These are phyloP conservation scores for Arxiozyma bovina DNA, from an alignment of 1,139 yeast species.

Conservation along the genomic window DNA sequence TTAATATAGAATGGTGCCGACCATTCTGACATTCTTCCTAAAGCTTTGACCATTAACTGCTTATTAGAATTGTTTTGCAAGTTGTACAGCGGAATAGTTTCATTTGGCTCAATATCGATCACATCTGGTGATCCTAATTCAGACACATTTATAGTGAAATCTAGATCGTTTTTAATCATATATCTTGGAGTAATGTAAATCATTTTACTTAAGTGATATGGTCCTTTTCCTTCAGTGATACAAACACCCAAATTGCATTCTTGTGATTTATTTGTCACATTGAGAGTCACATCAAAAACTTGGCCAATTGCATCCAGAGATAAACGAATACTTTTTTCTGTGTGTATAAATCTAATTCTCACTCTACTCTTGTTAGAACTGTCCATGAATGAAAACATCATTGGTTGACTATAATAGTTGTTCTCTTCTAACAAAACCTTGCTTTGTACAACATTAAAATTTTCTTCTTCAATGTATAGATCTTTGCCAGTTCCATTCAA, in stretches of 20 bases:
- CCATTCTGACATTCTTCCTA: constrained; percentile 59
- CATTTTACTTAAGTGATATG: constrained; percentile 66
- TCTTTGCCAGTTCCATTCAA: constrained; percentile 72
- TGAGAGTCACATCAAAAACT: constrained; percentile 55
- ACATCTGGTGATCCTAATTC: constrained; percentile 58
- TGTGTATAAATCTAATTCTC: constrained; percentile 56
- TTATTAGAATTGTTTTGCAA: constrained; percentile 33
- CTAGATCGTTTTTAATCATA: constrained; percentile 55
- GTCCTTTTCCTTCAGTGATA: constrained; percentile 81
- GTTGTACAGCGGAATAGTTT: constrained; percentile 52
- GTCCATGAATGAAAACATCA: constrained; percentile 76
- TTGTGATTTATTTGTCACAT: constrained; percentile 46
- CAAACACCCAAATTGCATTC: constrained; percentile 73
- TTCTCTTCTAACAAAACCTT: constrained; percentile 21
- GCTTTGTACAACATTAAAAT: constrained; percentile 43
- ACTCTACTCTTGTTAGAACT: constrained; percentile 61
- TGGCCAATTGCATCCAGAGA: constrained; percentile 92
- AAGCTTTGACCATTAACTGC: constrained; percentile 51
- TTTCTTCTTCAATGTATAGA: constrained; percentile 54
- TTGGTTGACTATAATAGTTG: constrained; percentile 43
- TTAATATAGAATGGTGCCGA: constrained; percentile 80
- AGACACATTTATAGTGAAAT: constrained; percentile 45
- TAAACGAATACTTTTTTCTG: constrained; percentile 66
- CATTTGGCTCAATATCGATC: constrained; percentile 40
- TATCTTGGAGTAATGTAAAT: constrained; percentile 79